Percentiles rank a stretch among this genome's conserved stretches.
Conservation (phyloP, 2,329 filamentous ascomycete species). For the Apiospora kogelbergensis region DNA sequence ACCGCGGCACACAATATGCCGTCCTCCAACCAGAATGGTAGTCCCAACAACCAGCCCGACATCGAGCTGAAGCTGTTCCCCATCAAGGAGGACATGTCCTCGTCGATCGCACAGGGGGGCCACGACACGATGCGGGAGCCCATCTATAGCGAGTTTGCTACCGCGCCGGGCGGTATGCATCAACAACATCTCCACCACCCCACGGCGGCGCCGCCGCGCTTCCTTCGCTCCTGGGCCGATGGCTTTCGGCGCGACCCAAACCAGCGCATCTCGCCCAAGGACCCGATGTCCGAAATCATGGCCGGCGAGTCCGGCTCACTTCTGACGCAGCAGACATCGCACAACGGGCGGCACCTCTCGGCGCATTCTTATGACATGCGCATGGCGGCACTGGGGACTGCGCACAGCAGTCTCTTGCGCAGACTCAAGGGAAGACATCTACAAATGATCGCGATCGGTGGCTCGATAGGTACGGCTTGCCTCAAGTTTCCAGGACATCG, state of each 20-base stretch:
- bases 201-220: slow-evolving; percentile 27
- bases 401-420: slow-evolving; percentile 71
- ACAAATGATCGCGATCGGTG: slow-evolving; percentile 97
- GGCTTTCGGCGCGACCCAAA: slow-evolving; percentile 63
- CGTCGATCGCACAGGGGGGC: slow-evolving; percentile 47
- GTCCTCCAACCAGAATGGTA: background rate
- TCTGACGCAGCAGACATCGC: slow-evolving; percentile 29
- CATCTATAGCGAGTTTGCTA: slow-evolving; percentile 38
- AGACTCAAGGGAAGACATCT: slow-evolving; percentile 81
- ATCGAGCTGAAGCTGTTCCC: slow-evolving; percentile 57
- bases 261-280: slow-evolving; percentile 46
- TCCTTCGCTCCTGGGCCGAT: slow-evolving; percentile 51
- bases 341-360: slow-evolving; percentile 34
- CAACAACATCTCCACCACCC: background rate
- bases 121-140: slow-evolving; percentile 53
- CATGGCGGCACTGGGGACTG: slow-evolving; percentile 68
- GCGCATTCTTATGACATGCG: slow-evolving; percentile 47
- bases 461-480: slow-evolving; percentile 67
- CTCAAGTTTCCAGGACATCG: background rate
- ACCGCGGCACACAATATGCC: background rate
- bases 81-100: slow-evolving; percentile 51
- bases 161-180: background rate
- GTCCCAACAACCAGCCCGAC: slow-evolving; percentile 31
- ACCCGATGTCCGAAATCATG: slow-evolving; percentile 35
- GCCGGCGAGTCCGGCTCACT: slow-evolving; percentile 29